Base-by-base conservation (phyloP, 306 rosid species). In the Glycyrrhiza uralensis region DNA sequence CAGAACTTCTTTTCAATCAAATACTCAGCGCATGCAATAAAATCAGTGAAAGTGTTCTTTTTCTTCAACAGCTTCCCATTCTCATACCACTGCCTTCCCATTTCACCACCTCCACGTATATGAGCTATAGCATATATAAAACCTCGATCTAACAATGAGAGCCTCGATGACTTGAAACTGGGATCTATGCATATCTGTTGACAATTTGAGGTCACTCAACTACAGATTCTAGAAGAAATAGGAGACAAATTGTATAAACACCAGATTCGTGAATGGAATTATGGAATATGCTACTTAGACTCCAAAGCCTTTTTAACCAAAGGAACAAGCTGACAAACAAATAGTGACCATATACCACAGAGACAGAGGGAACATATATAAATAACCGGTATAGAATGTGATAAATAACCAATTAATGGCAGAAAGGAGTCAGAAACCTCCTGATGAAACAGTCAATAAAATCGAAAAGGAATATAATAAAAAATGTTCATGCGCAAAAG, bases 81-180 rank as follows among this genome's bases (percentile, higher is more conserved):
- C 87, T 91, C 97, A 69, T 94, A 94, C 97, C 98, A 94, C 85
- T 83, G 89, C 81, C 98, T 91, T 74, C 98, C 98, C 96, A 91
- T 89, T 79, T 94, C 98, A 76, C 97, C 97, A 75, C 98, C 98
- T 24, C 98, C 98, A 52, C 94, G 96, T 64, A 94, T 70, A 76
- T 94, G 97, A 82, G 96, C 97, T 69, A 94, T 91, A 67, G 84
- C 96, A 89, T 69, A 94, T 76, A 91, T 78, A 64, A 91, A 91
- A 68, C 97, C 98, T 36, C 91, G 88, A 72, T 93, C 94, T 80
- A 93, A 81, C 86, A 93, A 79, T 67, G 98, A 91, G 42, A 93
- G 83, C 84, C 96, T 91, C 55, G 97, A 57, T 57, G 87, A 79
- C 82, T 77, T 79, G 88, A 93, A 93, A 82, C 77, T 45, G 44